phyloP scores from a whole-genome alignment of 83 land plant genomes.

The Picea mariana region DNA sequence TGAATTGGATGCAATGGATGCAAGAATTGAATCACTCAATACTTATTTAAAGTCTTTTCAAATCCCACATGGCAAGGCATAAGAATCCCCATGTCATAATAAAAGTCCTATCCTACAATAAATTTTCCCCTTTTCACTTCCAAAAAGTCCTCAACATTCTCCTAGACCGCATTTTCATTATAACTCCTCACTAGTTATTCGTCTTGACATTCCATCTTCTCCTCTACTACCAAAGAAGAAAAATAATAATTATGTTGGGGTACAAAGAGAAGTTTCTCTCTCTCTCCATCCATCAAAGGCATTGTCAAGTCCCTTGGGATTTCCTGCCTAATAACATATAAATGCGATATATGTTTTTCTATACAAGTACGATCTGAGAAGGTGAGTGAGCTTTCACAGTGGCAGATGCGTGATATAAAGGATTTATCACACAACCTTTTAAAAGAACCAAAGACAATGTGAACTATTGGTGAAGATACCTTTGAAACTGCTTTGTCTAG shows the following conservation, averaged over 20 bases:
- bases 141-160: not conserved
- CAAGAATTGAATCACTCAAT: too few relatives aligned
- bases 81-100: not conserved
- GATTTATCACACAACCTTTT: conserved; percentile 41
- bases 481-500: conserved; percentile 14
- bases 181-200: not conserved
- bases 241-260: not conserved
- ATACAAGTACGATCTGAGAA: conserved; percentile 31
- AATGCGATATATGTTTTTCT: conserved; percentile 26
- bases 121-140: not conserved
- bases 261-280: conserved; percentile 16
- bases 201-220: not conserved
- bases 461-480: conserved; percentile 32
- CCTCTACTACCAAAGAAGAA: not conserved
- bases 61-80: too few relatives aligned
- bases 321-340: conserved; percentile 18
- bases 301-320: conserved; percentile 32
- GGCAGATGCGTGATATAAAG: conserved; percentile 63
- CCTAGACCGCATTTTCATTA: not conserved
- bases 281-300: conserved; percentile 24
- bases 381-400: conserved; percentile 61
- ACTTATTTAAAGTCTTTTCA: too few relatives aligned
- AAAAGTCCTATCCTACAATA: not conserved
- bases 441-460: conserved; percentile 26
- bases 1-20: too few relatives aligned